Evolutionary conservation across 805 yeast genomes (phyloP).

Genomic region (Yarrowia bubula): DNA sequence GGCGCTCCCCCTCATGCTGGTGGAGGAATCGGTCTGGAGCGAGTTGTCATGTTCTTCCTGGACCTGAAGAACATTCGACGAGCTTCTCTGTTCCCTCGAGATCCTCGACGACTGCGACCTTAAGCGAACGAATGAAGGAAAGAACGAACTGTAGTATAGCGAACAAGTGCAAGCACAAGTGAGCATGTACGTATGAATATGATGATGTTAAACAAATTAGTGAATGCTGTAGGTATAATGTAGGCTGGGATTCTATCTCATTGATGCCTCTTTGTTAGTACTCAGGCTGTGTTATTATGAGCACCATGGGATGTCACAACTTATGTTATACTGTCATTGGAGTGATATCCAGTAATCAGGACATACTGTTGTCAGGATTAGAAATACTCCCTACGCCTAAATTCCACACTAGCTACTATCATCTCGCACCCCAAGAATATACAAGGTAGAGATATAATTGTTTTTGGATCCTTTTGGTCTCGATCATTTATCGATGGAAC

Average conservation of each 20-base stretch:
- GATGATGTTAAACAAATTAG: not conserved
- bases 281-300: too few relatives aligned
- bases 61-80: constrained; percentile 97
- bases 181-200: not conserved
- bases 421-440: too few relatives aligned
- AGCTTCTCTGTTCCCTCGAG: constrained; percentile 99
- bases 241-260: too few relatives aligned
- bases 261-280: too few relatives aligned
- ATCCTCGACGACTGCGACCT: constrained; percentile 91
- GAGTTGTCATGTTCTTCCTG: constrained; percentile 97
- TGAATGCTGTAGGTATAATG: not conserved
- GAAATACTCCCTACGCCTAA: not conserved
- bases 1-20: constrained; percentile 99
- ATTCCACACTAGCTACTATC: too few relatives aligned
- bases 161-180: not conserved
- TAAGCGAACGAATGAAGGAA: constrained; percentile 28
- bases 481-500: too few relatives aligned
- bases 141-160: too few relatives aligned
- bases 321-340: too few relatives aligned
- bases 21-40: constrained; percentile 98
- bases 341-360: too few relatives aligned
- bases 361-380: not conserved
- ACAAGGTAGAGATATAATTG: too few relatives aligned
- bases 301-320: too few relatives aligned
- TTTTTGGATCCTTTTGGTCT: too few relatives aligned